A percentile compares a stretch with the other conserved stretches of the same genome.
Conservation (phyloP, 352 stramenopile species). For the Pythium phragmitis region DNA sequence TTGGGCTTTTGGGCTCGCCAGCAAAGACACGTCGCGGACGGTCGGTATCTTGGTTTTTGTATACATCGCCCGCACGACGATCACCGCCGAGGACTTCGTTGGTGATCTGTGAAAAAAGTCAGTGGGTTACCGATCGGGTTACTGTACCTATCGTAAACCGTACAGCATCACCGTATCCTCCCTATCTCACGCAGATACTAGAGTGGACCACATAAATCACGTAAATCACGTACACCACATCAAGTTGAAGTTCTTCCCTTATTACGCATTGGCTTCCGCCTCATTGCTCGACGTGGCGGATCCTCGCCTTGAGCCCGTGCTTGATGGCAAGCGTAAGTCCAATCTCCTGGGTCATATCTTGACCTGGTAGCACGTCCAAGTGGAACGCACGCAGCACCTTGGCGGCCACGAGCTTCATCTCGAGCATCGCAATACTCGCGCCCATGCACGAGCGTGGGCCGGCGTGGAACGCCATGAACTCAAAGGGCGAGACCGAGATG, state of each 20-base stretch:
- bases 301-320: constrained; percentile 19
- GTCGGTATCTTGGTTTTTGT: constrained; percentile 14
- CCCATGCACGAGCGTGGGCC: constrained; percentile 70
- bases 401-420: constrained; percentile 65
- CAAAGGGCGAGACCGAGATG: constrained; percentile 44
- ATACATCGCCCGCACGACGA: constrained; percentile 5
- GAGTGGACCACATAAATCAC: constrained; percentile 5
- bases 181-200: background rate
- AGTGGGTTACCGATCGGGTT: background rate
- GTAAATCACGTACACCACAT: background rate
- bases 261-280: background rate
- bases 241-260: constrained; percentile 2
- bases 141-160: background rate
- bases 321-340: constrained; percentile 57
- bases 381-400: constrained; percentile 52
- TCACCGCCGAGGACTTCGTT: constrained; percentile 10
- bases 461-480: constrained; percentile 71
- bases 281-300: constrained; percentile 5
- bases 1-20: constrained; percentile 2
- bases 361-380: constrained; percentile 31
- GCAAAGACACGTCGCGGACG: constrained; percentile 5
- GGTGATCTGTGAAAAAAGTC: constrained; percentile 16
- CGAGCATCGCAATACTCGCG: constrained; percentile 59
- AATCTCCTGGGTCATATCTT: constrained; percentile 44
- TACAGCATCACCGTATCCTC: background rate